Evolutionary conservation across 2,329 filamentous ascomycete species (phyloP).

Genomic region (Fusarium citri): DNA sequence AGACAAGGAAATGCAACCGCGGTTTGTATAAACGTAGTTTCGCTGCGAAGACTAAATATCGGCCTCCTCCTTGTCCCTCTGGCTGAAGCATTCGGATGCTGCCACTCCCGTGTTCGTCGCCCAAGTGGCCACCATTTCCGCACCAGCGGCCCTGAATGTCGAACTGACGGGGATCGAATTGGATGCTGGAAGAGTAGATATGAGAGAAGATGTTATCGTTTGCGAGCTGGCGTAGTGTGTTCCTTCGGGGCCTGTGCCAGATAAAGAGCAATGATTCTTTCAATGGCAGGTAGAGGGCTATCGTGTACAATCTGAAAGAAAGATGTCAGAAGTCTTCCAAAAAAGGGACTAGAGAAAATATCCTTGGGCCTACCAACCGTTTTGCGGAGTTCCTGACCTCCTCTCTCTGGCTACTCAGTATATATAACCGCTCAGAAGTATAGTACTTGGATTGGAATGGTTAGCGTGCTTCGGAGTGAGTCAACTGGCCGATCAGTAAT

Average conservation of each 20-base stretch:
- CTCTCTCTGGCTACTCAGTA: not conserved
- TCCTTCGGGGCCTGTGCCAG: not conserved
- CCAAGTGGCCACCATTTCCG: too few relatives aligned
- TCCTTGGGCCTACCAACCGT: rapidly evolving
- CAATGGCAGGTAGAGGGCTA: not conserved
- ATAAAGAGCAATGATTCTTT: not conserved
- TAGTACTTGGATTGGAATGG: not conserved
- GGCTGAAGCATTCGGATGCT: not conserved
- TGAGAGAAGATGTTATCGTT: not conserved
- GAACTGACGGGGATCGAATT: not conserved
- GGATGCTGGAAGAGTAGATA: not conserved
- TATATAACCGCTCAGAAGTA: not conserved
- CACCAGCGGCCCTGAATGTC: not conserved
- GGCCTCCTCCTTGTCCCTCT: not conserved
- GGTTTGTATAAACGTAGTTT: too few relatives aligned
- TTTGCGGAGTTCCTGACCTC: not conserved
- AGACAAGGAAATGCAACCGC: too few relatives aligned
- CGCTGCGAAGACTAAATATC: too few relatives aligned
- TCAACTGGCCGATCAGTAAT: not conserved
- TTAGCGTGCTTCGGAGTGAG: not conserved
- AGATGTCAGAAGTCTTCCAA: not conserved
- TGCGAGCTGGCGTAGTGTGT: not conserved
- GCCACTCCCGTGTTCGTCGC: not conserved
- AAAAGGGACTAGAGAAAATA: not conserved
- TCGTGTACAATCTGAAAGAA: not conserved